Percentiles rank a stretch among this genome's conserved stretches.
These are phyloP conservation scores for Sporothrix sp. DNA, from an alignment of 2,329 filamentous ascomycete genomes.

Conservation along the genomic window DNA sequence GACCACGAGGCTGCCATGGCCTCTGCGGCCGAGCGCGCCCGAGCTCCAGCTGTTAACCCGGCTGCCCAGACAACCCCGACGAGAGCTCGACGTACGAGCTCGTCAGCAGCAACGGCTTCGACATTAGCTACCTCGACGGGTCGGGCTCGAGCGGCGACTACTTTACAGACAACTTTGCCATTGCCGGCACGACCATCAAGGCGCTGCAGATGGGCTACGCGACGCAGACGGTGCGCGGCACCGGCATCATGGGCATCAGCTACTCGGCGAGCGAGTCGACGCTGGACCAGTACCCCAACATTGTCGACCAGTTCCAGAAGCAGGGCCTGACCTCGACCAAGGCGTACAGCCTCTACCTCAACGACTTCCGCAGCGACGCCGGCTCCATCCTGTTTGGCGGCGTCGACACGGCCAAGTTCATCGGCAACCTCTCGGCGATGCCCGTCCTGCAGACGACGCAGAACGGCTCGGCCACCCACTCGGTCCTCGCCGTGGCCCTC, in stretches of 20 bases:
- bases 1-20: no score
- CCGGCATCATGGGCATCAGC: constrained; percentile 51
- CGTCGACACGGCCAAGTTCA: constrained; percentile 57
- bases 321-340: constrained; percentile 52
- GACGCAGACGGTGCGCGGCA: constrained; percentile 36
- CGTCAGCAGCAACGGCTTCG: constrained; percentile 37
- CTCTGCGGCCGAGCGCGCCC: no score
- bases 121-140: constrained; percentile 52
- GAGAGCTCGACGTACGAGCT: constrained; percentile 40
- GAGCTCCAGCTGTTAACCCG: not conserved
- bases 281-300: constrained; percentile 38
- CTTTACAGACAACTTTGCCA: constrained; percentile 44
- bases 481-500: constrained; percentile 32
- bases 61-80: constrained; percentile 29
- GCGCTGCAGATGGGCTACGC: constrained; percentile 49
- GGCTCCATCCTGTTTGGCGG: constrained; percentile 62
- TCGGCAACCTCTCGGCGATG: constrained; percentile 44
- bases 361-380: constrained; percentile 43
- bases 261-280: constrained; percentile 43
- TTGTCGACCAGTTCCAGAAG: constrained; percentile 54
- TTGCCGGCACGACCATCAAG: constrained; percentile 40
- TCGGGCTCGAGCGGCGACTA: constrained; percentile 47
- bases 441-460: constrained; percentile 39
- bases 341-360: constrained; percentile 60
- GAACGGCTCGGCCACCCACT: constrained; percentile 29